Base-by-base conservation (phyloP, 2,329 filamentous ascomycete genomes). In the Penicillium sp. region DNA sequence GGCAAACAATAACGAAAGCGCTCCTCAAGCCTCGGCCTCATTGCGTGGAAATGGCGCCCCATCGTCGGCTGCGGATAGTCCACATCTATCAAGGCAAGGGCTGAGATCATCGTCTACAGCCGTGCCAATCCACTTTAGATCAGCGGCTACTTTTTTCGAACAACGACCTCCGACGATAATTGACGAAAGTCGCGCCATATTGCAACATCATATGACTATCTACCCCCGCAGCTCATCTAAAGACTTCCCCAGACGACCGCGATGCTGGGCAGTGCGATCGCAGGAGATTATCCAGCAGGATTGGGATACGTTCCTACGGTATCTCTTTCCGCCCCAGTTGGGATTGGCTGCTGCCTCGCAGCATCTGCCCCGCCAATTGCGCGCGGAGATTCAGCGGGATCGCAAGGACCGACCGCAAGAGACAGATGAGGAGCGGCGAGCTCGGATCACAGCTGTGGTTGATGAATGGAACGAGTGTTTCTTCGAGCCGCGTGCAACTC, bases 381-480 rank as follows among this genome's bases (percentile, higher is more conserved):
- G 64, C 26, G 64, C 61, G 2, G 61, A 68, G 42, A 66, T 67
- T 14, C 55, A 62, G 44, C 56, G 63, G 16, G 63, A 67, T 42
- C 57, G 62, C 18, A 68, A 67, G 37, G 64, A 68, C 42, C 55
- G 64, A 2, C 57, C 62, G 2, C 65, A 68, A 34, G 64, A 69
- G 42, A 61, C 62, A 1, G 64, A 66, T 32, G 61, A 64, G 16
- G 56, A 67, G 38, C 60, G 66, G n/a, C 50, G 42, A 32, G 50
- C 51, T 12, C 61, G 64, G 12, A 61, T 69, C 20, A 39, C 57
- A 7, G 60, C 64, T 2, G 65, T 68, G 10, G 54, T 67, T 26
- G 52, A 52, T 4, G 67, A 70, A 45, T 70, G 67, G 67, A 69
- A 70, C 41, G 50, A 60, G 30, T 57, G 54, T 25, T 69, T 69